These are phyloP conservation scores for Fusarium bactridioides DNA, from an alignment of 2,329 filamentous ascomycete species.

Conservation along the genomic window DNA sequence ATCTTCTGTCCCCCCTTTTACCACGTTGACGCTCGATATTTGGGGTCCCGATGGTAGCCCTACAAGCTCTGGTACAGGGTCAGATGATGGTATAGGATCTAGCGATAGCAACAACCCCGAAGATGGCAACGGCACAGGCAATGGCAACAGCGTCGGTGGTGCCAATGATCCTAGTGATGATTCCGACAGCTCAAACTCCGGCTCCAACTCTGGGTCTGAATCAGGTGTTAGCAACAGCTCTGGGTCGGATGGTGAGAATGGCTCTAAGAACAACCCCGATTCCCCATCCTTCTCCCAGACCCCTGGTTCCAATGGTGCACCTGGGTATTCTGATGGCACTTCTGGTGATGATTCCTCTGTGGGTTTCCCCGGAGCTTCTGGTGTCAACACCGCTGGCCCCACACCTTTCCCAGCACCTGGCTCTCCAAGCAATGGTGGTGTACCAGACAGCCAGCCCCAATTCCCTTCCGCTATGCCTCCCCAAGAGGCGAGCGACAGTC, in stretches of 20 bases:
- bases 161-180: neutral
- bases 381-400: constrained; percentile 15
- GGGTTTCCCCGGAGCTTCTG: constrained; percentile 14
- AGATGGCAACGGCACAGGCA: constrained; percentile 3
- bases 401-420: constrained; percentile 23
- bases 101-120: constrained; percentile 9
- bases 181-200: neutral
- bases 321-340: constrained; percentile 29
- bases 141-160: neutral
- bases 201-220: neutral
- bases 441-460: constrained; percentile 12
- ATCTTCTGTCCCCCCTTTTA: constrained; percentile 43
- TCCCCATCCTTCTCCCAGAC: constrained; percentile 13
- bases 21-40: constrained; percentile 48
- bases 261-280: constrained; percentile 1
- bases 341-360: constrained; percentile 32
- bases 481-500: constrained; percentile 29
- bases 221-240: neutral
- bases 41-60: constrained; percentile 39
- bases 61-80: constrained; percentile 3
- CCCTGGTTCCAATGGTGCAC: constrained; percentile 30
- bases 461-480: constrained; percentile 17
- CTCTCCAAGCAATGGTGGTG: constrained; percentile 12
- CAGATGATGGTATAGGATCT: constrained; percentile 4
- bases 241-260: constrained; percentile 6